Conservation (phyloP, 2,329 filamentous ascomycete genomes). For the Phoma sp. region DNA sequence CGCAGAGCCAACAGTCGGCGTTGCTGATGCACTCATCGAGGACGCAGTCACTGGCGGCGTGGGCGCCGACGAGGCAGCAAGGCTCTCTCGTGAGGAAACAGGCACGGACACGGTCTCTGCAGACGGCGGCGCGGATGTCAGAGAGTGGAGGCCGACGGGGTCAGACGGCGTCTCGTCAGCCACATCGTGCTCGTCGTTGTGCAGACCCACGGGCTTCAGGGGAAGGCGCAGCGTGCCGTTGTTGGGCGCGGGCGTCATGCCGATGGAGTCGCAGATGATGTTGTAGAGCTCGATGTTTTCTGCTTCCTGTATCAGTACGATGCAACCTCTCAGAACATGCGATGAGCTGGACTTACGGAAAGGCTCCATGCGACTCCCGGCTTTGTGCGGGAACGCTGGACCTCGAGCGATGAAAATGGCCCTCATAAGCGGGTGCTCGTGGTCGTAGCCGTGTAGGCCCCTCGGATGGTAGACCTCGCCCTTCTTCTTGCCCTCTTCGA, state of each 20-base stretch:
- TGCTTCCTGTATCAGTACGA: constrained; percentile 42
- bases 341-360: constrained; percentile 72
- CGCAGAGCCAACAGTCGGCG: no score
- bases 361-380: constrained; percentile 76
- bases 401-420: constrained; percentile 93
- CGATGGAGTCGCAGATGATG: constrained; percentile 86
- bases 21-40: neutral
- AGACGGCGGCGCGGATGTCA: constrained; percentile 5
- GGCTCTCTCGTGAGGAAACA: constrained; percentile 27
- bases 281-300: constrained; percentile 97
- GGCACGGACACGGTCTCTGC: constrained; percentile 26
- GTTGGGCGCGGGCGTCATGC: constrained; percentile 74
- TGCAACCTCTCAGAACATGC: neutral
- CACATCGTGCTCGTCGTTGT: constrained; percentile 58
- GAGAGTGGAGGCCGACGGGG: constrained; percentile 44
- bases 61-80: no score
- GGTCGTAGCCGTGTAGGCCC: constrained; percentile 93
- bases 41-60: constrained; percentile 24
- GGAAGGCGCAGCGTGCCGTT: constrained; percentile 85
- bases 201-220: constrained; percentile 66
- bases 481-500: constrained; percentile 68
- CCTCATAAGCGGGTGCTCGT: constrained; percentile 92
- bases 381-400: constrained; percentile 85
- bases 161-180: constrained; percentile 60
- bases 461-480: constrained; percentile 75